phyloP scores from a whole-genome alignment of 2,329 filamentous ascomycete genomes.

The Ophiognomonia clavigignenti-juglandacearum region DNA sequence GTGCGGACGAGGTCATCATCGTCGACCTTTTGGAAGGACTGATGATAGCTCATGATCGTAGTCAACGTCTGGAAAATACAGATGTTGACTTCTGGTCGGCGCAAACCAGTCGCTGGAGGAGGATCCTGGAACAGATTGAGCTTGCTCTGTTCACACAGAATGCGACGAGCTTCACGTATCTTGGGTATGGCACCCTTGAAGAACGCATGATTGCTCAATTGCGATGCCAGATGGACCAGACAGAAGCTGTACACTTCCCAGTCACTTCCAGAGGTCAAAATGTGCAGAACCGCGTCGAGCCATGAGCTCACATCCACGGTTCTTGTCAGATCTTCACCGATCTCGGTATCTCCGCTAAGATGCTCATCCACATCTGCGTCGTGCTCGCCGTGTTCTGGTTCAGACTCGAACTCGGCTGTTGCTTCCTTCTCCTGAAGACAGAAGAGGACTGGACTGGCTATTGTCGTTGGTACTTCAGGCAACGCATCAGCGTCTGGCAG shows the following conservation, averaged over 20 bases:
- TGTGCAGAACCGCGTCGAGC: slow-evolving; percentile 70
- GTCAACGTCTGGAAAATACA: slow-evolving; percentile 84
- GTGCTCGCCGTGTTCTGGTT: slow-evolving; percentile 16
- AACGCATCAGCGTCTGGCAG: slow-evolving; percentile 52
- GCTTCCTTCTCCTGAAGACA: slow-evolving; percentile 27
- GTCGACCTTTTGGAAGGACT: slow-evolving; percentile 75
- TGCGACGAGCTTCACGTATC: slow-evolving; percentile 67
- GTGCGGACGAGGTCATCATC: slow-evolving; percentile 85
- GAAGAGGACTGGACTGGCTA: slow-evolving; percentile 47
- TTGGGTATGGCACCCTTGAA: slow-evolving; percentile 71
- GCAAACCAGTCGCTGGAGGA: slow-evolving; percentile 70
- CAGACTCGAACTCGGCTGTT: background rate
- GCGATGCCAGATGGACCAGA: slow-evolving; percentile 78
- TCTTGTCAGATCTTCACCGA: slow-evolving; percentile 26
- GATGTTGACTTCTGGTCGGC: slow-evolving; percentile 82
- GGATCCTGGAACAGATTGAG: slow-evolving; percentile 76
- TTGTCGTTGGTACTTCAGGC: slow-evolving; percentile 39
- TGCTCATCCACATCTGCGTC: slow-evolving; percentile 15
- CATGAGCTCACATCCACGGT: slow-evolving; percentile 60
- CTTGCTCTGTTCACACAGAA: slow-evolving; percentile 79
- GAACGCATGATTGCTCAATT: slow-evolving; percentile 84
- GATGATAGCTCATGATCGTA: slow-evolving; percentile 86
- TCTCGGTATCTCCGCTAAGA: slow-evolving; percentile 14
- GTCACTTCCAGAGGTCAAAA: slow-evolving; percentile 70
- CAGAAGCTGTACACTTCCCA: slow-evolving; percentile 95